Evolutionary conservation across 106 monocot genomes (phyloP), one percentile per base, ranked within the genome.

Genomic region (Dendrobium catenatum): DNA sequence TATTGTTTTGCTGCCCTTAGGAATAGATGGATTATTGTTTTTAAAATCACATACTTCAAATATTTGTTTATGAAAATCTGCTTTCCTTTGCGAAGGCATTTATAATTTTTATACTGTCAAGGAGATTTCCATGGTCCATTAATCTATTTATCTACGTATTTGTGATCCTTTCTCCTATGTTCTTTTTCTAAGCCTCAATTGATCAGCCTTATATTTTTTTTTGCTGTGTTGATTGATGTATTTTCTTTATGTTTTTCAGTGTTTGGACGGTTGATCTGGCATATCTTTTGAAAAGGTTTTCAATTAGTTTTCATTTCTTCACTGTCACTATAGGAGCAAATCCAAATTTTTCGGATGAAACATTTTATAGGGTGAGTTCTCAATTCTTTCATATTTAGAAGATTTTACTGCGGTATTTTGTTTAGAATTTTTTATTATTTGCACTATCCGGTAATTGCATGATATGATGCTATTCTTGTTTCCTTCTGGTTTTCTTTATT

Each of bases 191-290:
- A 70, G 9, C 33, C 70, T 70, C 37, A 4, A 70, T 70, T 37
- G 11, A 4, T 70, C 37, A 70, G 37, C 16, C 70, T 70, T 70
- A 33, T 22, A 16, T 37, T 33, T 37, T 33, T 70, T 33, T 70
- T 29, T 70, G 10, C 16, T 51, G 3, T 51, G 33, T 11, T 70
- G 29, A 70, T 70, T 70, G 70, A 1, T 74, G 41, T 6, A 44
- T 44, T 48, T 83, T 64, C 75, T 82, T 58, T 79, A 31, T n/a
- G 26, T 77, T 81, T 85, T 91, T 79, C 97, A 97, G 97, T 84
- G 91, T 94, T 26, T 97, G 97, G 97, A 97, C 97, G 9, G 88
- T 97, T 85, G 97, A 97, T 81, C 81, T 97, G 81, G 94, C 94
- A 42, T 97, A 92, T 82, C 87, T 97, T 82, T 81, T 97, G 81